Base-by-base conservation (phyloP, 192 early-diverging fungal species). In the Paraglomus brasilianum region DNA sequence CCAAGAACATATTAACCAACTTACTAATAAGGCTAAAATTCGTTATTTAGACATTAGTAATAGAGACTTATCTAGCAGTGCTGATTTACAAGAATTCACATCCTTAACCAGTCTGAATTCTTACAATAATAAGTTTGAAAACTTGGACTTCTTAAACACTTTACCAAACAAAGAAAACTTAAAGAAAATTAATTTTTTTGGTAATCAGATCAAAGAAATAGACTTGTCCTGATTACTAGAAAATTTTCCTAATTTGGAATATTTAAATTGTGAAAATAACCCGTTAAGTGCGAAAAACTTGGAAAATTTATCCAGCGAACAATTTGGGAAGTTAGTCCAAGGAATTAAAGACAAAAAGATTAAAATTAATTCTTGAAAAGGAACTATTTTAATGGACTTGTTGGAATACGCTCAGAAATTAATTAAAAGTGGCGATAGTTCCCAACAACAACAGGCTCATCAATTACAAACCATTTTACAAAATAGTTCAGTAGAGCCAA, bases 321-420 rank as follows among this genome's bases (percentile, higher is more conserved):
- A 62, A 38, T 62, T 62, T 15, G 42, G 17, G 5, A 62, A 45
- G 24, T 22, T 62, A 62, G 15, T 38, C 5, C 6, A 62, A 39
- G 59, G 59, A 0, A 38, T 62, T 1, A 62, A 62, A 62, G 30
- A 38, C 1, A 62, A 62, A 30, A 38, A 62, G 24, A 62, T 62
- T 4, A 43, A 39, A 45, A n/a, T 62, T 44, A 17, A 38, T 43
- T 45, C 42, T 19, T 15, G 0, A 1, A 38, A 62, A 45, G 59
- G 59, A 45, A 62, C 43, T n/a, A 56, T 62, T 41, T 22, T 62
- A 45, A 11, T 41, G 42, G 59, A 62, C 42, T 62, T 62, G 13
- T 45, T 62, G 42, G 42, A 44, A 17, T 62, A 62, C 15, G 15
- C 59, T 19, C 59, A 62, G 22, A 44, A 62, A 11, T 56, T 56